Percentiles rank a stretch among this genome's conserved stretches.
Evolutionary conservation across 2,329 filamentous ascomycete species (phyloP).

Genomic region (Colletotrichum phormii): DNA sequence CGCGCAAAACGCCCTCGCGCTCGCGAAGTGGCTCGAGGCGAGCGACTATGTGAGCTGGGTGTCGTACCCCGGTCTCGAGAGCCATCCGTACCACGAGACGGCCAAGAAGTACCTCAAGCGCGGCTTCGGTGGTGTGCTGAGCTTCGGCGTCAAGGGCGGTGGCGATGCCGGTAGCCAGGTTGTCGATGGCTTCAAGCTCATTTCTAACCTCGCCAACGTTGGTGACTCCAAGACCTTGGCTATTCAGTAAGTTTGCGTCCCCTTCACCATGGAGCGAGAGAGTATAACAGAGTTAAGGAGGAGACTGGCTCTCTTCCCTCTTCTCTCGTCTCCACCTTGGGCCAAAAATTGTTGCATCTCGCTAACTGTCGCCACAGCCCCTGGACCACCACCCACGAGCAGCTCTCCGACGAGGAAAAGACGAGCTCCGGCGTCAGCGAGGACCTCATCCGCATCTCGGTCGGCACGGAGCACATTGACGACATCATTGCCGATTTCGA

Average conservation of each 20-base stretch:
- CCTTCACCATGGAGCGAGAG: too few relatives aligned
- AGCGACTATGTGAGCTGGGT: conserved; percentile 92
- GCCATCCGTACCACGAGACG: conserved; percentile 80
- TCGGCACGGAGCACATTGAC: conserved; percentile 96
- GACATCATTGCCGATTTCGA: conserved; percentile 97
- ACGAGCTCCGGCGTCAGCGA: conserved; percentile 84
- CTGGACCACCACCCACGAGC: conserved; percentile 95
- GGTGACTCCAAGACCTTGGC: conserved; percentile 95
- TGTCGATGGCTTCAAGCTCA: conserved; percentile 93
- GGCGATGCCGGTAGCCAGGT: conserved; percentile 85
- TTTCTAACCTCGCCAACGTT: conserved; percentile 96
- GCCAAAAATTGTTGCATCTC: not conserved
- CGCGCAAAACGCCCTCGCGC: conserved; percentile 81
- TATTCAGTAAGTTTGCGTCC: conserved; percentile 70
- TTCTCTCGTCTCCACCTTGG: not conserved
- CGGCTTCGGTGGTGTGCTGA: conserved; percentile 91
- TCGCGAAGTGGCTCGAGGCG: conserved; percentile 86
- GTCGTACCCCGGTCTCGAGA: conserved; percentile 88
- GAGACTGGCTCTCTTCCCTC: too few relatives aligned
- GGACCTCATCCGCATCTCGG: conserved; percentile 94
- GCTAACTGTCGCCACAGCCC: conserved; percentile 58
- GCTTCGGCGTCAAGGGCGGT: conserved; percentile 93
- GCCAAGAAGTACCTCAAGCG: conserved; percentile 89
- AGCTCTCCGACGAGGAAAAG: conserved; percentile 86
- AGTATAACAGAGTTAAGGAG: too few relatives aligned